phyloP scores from a whole-genome alignment of 139 green algal species.

The Chlorella sorokiniana region DNA sequence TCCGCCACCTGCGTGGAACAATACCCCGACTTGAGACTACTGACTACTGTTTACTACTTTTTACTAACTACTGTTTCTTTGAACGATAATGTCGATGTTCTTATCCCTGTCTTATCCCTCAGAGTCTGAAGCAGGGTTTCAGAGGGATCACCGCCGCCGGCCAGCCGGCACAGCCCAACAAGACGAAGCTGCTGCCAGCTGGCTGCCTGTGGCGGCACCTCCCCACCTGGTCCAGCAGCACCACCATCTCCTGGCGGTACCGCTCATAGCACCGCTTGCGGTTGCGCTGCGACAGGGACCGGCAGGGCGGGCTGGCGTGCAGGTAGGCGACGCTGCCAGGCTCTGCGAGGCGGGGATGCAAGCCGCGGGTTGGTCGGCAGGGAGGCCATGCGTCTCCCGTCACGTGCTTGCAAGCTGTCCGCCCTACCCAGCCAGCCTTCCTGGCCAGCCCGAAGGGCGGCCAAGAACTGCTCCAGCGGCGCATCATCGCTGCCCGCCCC shows the following conservation, averaged over 20 bases:
- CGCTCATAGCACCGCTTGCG: background rate
- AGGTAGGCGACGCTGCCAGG: background rate
- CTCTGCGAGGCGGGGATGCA: background rate
- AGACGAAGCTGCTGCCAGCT: background rate
- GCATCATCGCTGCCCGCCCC: background rate
- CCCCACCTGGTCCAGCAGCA: slow-evolving; percentile 4
- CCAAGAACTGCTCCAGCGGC: background rate
- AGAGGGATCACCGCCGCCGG: background rate
- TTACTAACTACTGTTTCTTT: no score
- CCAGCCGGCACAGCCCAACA: background rate
- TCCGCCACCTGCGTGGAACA: background rate
- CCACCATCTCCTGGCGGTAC: background rate
- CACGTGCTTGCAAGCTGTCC: no score
- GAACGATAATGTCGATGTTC: no score
- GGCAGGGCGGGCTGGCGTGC: slow-evolving; percentile 3
- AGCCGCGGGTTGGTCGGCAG: no score
- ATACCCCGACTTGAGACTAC: no score
- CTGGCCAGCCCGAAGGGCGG: no score
- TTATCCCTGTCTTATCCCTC: no score
- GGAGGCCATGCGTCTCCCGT: no score
- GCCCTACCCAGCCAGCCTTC: no score
- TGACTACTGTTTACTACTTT: no score
- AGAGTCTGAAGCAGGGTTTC: no score
- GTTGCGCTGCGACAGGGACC: background rate
- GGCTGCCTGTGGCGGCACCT: background rate